Evolutionary conservation across 345 rosid species (phyloP).

Genomic region (Raphanus raphanistrum): DNA sequence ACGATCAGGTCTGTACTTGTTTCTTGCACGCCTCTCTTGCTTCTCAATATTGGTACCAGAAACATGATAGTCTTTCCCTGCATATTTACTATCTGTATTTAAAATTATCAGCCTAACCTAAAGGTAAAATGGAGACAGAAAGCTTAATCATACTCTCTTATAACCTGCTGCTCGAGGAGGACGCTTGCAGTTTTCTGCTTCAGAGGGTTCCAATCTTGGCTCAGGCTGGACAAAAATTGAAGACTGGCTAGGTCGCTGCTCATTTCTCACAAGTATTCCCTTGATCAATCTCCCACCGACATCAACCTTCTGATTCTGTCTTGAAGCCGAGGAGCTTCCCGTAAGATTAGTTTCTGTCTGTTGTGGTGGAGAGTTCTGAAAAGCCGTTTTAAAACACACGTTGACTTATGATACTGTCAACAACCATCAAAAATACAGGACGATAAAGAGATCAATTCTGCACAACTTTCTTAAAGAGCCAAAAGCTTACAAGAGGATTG

Average conservation of each 20-base stretch:
- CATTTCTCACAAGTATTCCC: constrained; percentile 50
- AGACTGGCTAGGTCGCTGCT: constrained; percentile 38
- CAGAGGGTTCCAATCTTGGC: constrained; percentile 42
- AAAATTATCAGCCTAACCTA: constrained; percentile 4
- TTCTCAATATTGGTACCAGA: constrained; percentile 46
- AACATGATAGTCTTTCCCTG: constrained; percentile 48
- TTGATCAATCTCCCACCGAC: constrained; percentile 54
- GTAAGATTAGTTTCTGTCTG: constrained; percentile 34
- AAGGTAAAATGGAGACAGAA: constrained; percentile 24
- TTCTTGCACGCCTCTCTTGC: constrained; percentile 52
- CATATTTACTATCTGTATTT: constrained; percentile 44
- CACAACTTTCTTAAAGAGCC: constrained; percentile 11
- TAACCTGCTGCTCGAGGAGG: constrained; percentile 39
- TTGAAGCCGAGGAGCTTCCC: constrained; percentile 40
- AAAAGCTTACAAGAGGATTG: constrained; percentile 47
- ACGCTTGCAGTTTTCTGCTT: constrained; percentile 42
- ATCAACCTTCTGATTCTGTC: constrained; percentile 46
- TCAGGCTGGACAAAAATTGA: constrained; percentile 40
- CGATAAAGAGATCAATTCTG: not conserved
- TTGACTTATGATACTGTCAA: not conserved
- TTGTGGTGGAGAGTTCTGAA: constrained; percentile 41
- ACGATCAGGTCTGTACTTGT: constrained; percentile 76
- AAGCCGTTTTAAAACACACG: constrained; percentile 15
- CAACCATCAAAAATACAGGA: not conserved
- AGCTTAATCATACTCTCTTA: constrained; percentile 15